Evolutionary conservation across 2,329 filamentous ascomycete genomes (phyloP), one percentile per base, ranked within the genome.

Genomic region (Orbilia oligospora): DNA sequence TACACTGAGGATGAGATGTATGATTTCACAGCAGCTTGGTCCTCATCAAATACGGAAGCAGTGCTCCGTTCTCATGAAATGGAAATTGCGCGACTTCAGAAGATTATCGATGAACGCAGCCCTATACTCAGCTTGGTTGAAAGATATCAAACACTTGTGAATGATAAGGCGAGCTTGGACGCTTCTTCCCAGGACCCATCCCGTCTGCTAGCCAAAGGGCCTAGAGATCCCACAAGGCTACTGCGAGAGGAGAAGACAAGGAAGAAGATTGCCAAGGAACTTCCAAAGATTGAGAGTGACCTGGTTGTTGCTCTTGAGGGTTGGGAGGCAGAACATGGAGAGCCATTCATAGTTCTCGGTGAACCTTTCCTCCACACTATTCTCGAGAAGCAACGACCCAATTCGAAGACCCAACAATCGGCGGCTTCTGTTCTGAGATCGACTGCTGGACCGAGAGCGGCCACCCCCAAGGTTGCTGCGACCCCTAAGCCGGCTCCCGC

Each of bases 1-100:
- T 94, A 97, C 83, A 97, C 93, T 0, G 96, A 99, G 83, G 96
- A 99, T 83, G 96, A 99, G 86, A 98, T 98, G 94, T 89, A 98
- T 71, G 94, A 97, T 81, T 99, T 99, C 82, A 96, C 94, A 0
- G 96, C 97, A 0, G 96, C 94, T 49, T 75, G 67, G 63, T 97
- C 94, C 10, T 96, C 98, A 83, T 95, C 97, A 20, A 97, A 97
- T 85, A 97, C 94, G 82, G 96, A 99, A 84, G 96, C 96, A 3
- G 88, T 99, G 9, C 89, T 99, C 0, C 94, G 97, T 81, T 94
- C 96, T 0, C 97, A 99, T 83, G 96, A 99, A 86, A 91, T 91
- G 20, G 97, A 99, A 83, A 94, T 99, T 80, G 86, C 87, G 5
- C 90, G 94, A 22, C 87, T 99, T 0, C 93, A 97, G 84, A 87